Evolutionary conservation across 2,329 filamentous ascomycete genomes (phyloP), one percentile per base, ranked within the genome.

Genomic region (Fusarium nisikadoi): DNA sequence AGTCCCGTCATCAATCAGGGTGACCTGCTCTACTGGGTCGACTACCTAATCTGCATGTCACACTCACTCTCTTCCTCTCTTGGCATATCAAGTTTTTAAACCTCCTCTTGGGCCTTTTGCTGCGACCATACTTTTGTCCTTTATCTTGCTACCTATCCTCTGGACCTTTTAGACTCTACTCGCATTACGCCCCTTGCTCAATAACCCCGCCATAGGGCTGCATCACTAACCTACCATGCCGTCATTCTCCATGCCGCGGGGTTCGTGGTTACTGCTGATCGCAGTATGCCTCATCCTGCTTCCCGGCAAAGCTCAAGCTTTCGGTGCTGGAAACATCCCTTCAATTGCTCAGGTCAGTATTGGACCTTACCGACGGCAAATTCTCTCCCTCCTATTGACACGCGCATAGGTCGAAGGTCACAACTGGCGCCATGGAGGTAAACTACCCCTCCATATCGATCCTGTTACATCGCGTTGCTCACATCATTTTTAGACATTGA

Each of bases 281-380:
- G 71, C 75, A 49, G 74, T 78, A 46, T 76, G 90, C 57, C 80
- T 92, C 65, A 79, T 89, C n/a, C 75, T 91, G 49, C 81, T 91
- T 55, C 88, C 89, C 27, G 83, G 85, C 57, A 86, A 84, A 68
- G 89, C 84, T 6, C 84, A 84, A 27, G 91, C 91, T 8, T 93
- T 93, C 78, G 91, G 91, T 31, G 91, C 91, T 38, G 91, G 91
- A 62, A 93, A 93, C 77, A 93, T 93, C 68, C 91, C 91, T n/a
- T 90, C 88, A 25, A 90, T 90, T 71, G 81, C 85, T 19, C 83
- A 85, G 79, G 83, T 83, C 63, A n/a, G 77, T 66, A 33, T 65
- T 2, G 1, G 6, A 13, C 35, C n/a, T 29, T 23, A 20, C 16
- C 17, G 19, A 41, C 8, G 19, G n/a, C 14, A 29, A 19, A 29